Evolutionary conservation across 495 filamentous ascomycete genomes (phyloP), one percentile per base, ranked within the genome.

Genomic region (Jackrogersella minutella): DNA sequence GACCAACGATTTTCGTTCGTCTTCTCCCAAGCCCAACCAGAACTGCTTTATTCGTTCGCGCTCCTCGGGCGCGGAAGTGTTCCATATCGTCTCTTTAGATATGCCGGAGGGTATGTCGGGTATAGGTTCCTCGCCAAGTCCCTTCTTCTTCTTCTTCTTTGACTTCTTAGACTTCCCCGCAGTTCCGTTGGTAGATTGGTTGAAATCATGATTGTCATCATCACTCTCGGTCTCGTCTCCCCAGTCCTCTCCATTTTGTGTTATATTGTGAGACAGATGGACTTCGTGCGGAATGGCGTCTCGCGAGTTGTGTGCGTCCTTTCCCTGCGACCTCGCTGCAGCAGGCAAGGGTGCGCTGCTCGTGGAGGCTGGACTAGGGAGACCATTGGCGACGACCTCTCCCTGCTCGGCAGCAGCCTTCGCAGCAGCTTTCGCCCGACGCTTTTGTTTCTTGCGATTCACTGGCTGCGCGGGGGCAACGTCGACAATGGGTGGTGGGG

Each of bases 21-120:
- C 90, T 75, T 99, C 96, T 58, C 92, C 92, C 22, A 99, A 78
- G n/a, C 92, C 93, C 31, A 99, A 84, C 95, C 95, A 99, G 78
- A 98, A 99, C 57, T 96, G 91, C 71, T 97, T 96, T 73, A 99
- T 99, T 64, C 95, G 89, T 75, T 97, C 93, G 11, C 95, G 89
- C 76, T 99, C 95, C 75, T 98, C 93, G 57, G 90, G 85, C 4
- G 89, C 93, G 30, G 91, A 93, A 5, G 93, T 97, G 71, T 98
- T 97, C 95, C 95, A 99, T 76, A 99, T 97, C 75, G 90, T 91
- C 66, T 95, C 92, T 73, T 89, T 91, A 2, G 84, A 83, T 39
- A 83, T 83, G 28, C 83, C 80, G 0, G 79, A 71, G 1, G 74
- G 70, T 14, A 57, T 46, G 39, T 26, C 13, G 11, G 24, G 34